Evolutionary conservation across 257 asterid genomes (phyloP).

Genomic region (Solanum arcanum): DNA sequence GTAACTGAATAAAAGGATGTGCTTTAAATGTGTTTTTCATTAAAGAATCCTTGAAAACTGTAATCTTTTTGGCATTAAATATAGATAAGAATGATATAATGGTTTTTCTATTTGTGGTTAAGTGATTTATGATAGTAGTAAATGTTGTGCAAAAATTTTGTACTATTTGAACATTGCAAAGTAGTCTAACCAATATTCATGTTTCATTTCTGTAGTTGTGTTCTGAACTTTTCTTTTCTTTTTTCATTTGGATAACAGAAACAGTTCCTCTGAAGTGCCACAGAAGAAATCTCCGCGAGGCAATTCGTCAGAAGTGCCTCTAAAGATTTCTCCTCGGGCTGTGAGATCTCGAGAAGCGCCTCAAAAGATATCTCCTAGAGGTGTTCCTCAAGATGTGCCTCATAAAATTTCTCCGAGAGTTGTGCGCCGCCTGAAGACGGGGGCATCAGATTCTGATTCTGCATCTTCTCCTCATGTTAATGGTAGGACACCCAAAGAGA

Average conservation of each 20-base stretch:
- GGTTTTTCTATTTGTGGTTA: neutral
- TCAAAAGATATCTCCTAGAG: conserved; percentile 24
- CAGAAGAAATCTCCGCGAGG: conserved; percentile 36
- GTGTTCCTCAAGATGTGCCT: conserved; percentile 12
- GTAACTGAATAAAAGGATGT: neutral
- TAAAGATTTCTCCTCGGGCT: conserved; percentile 28
- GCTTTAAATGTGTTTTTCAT: neutral
- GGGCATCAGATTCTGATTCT: conserved; percentile 44
- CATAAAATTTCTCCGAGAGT: conserved; percentile 49
- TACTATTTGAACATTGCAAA: neutral
- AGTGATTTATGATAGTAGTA: neutral
- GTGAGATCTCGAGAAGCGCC: conserved; percentile 17
- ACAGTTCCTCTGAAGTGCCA: conserved; percentile 27
- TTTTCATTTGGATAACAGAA: conserved; percentile 21
- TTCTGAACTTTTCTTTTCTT: neutral
- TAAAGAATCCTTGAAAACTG: neutral
- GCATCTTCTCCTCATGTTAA: conserved; percentile 47
- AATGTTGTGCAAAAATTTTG: neutral
- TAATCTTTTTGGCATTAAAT: neutral
- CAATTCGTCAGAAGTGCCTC: conserved; percentile 19
- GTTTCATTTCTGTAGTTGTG: neutral
- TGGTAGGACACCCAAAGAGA: conserved; percentile 40
- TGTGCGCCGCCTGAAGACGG: conserved; percentile 61
- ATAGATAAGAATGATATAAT: neutral
- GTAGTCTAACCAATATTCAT: neutral